Base-by-base conservation (phyloP, 306 rosid genomes). In the Abrus pulchellus region DNA sequence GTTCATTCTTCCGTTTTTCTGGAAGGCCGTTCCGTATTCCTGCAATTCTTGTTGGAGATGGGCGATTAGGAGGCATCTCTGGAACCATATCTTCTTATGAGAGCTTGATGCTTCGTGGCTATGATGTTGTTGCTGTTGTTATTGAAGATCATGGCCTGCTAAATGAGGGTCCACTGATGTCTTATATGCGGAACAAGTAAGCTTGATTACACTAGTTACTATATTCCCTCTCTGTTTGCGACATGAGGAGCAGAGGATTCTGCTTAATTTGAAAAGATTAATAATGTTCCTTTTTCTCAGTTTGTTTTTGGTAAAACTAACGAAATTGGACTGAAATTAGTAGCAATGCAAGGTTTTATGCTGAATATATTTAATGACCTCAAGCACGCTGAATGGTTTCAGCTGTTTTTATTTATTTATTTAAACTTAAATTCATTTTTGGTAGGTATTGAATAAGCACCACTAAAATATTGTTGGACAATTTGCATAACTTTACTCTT, bases 51-150 rank as follows among this genome's bases (percentile, higher is more conserved):
- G 96, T 93, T 52, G 98, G 99, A 33, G 99, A 95, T 88, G 98
- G 99, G 56, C 86, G 78, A 82, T 79, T 95, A 9, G 98, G 99
- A 66, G 99, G 98, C 68, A 91, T 95, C 80, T 95, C 99, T 68
- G 97, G 92, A 78, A 93, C 99, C 65, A 90, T 95, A 82, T 91
- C 98, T 75, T 98, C 98, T 65, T 95, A 91, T 59, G 99, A 95
- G 85, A 90, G 85, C 77, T 89, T 95, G 90, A 91, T 76, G 13
- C 90, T 95, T 76, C 89, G 97, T 53, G 99, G 99, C 65, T 93
- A 91, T 71, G 98, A 95, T 76, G 87, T 93, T 80, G 89, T 83
- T 45, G 97, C 98, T 68, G 76, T 95, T 87, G 78, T 93, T 81
- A 72, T 95, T 30, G 97, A 86, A 64, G 97, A 95, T 87, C 93